A percentile compares a stretch with the other conserved stretches of the same genome.
These are phyloP conservation scores for Fraxinus floribunda DNA, from an alignment of 305 asterid species.

Conservation along the genomic window DNA sequence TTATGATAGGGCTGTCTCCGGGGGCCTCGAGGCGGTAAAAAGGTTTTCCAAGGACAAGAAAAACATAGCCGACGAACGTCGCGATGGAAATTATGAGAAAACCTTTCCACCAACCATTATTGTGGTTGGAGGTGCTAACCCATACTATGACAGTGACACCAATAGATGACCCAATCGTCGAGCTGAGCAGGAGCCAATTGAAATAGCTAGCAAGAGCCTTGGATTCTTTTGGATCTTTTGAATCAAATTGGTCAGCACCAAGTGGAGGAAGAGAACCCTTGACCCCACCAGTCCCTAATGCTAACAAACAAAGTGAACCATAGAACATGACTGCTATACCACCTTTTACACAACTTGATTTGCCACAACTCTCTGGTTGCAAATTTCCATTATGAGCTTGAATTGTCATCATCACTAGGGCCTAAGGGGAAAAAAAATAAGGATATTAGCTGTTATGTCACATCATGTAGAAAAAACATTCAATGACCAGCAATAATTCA, in stretches of 20 bases:
- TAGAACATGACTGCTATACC: slow-evolving; percentile 49
- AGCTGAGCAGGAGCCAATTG: slow-evolving; percentile 52
- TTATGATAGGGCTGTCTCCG: slow-evolving; percentile 40
- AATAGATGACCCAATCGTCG: slow-evolving; percentile 35
- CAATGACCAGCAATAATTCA: slow-evolving; percentile 14
- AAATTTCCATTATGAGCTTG: slow-evolving; percentile 47
- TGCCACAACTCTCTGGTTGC: slow-evolving; percentile 49
- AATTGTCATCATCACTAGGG: slow-evolving; percentile 56
- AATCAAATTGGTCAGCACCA: slow-evolving; percentile 60
- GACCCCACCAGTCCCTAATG: slow-evolving; percentile 52
- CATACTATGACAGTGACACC: slow-evolving; percentile 51
- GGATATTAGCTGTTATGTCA: slow-evolving; percentile 26
- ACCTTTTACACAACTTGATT: slow-evolving; percentile 39
- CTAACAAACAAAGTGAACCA: slow-evolving; percentile 39
- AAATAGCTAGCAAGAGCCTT: slow-evolving; percentile 57
- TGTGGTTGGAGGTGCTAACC: slow-evolving; percentile 47
- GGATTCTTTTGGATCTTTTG: slow-evolving; percentile 39
- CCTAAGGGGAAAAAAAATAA: slow-evolving; percentile 23
- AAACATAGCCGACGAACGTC: slow-evolving; percentile 30
- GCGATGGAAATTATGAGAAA: slow-evolving; percentile 42
- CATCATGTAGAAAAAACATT: slow-evolving; percentile 28
- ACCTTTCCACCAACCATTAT: slow-evolving; percentile 59
- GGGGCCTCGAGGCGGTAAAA: slow-evolving; percentile 47
- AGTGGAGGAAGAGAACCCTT: slow-evolving; percentile 55
- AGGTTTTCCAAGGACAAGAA: slow-evolving; percentile 42